Conservation (phyloP, 2,329 filamentous ascomycete species). For the Penicillium sp. region DNA sequence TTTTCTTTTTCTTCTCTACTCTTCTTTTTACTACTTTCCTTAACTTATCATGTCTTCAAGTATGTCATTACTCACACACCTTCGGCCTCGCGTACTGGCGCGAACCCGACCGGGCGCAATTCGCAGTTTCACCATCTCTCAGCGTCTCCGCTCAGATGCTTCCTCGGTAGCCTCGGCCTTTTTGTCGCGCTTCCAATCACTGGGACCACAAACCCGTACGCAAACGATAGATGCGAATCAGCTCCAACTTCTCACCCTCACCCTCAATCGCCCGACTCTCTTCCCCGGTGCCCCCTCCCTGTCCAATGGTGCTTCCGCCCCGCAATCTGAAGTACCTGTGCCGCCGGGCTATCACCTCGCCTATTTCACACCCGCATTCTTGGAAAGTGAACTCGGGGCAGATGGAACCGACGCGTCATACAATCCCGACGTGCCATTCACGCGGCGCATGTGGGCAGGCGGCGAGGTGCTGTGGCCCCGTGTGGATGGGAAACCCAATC, state of each 20-base stretch:
- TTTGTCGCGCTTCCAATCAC: constrained; percentile 44
- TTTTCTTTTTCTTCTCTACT: too few relatives aligned
- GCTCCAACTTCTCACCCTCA: constrained; percentile 61
- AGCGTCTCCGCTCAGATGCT: constrained; percentile 21
- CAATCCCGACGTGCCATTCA: constrained; percentile 61
- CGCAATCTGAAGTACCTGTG: constrained; percentile 48
- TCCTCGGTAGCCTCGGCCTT: constrained; percentile 42
- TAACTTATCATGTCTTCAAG: neutral
- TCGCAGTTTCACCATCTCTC: constrained; percentile 11
- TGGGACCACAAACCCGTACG: constrained; percentile 44
- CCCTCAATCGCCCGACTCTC: constrained; percentile 53
- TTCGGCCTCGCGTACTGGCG: neutral
- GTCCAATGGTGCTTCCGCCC: constrained; percentile 39
- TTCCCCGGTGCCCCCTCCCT: constrained; percentile 42
- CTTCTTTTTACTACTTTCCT: neutral
- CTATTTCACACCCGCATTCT: constrained; percentile 61
- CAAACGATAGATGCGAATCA: constrained; percentile 64
- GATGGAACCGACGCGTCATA: constrained; percentile 64
- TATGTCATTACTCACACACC: neutral
- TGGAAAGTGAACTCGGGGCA: constrained; percentile 55
- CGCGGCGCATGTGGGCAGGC: constrained; percentile 67
- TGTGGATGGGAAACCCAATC: constrained; percentile 33
- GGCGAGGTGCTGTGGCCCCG: constrained; percentile 57
- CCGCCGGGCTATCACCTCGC: constrained; percentile 63
- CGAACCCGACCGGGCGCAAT: neutral